Base-by-base conservation (phyloP, 1,139 yeast genomes). In the Hemisphaericaspora xylofermentans region DNA sequence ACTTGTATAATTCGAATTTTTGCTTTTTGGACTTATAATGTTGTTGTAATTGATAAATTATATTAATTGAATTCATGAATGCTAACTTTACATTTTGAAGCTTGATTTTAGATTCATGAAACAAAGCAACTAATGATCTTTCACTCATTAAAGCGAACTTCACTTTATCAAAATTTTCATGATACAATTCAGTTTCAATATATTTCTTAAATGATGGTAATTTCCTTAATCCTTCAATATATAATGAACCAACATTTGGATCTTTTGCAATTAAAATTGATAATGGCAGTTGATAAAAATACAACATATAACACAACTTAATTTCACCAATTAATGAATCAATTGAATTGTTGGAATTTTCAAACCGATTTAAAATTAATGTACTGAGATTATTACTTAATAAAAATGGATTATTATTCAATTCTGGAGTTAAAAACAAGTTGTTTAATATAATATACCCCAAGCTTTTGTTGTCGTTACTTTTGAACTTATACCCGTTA, bases 271-370 rank as follows among this genome's bases (percentile, higher is more conserved):
- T 44, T 16, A 74, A 65, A 1, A 76, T 60, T 0, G 85, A 70
- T 41, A 82, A 71, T 1, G 93, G 88, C 62, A 81, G 84, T 44
- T 78, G 81, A 54, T 77, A 85, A 57, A 79, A 86, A 53, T 83
- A 84, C 4, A 82, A 73, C 88, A 87, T 82, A 51, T 81, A 71
- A 21, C 82, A 65, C 45, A 84, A 68, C 50, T 81, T 82, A 48
- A 87, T 63, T 35, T 77, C 74, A 13, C 78, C 61, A 7, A 76
- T 63, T 39, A 77, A 64, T 13, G 76, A 69, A 50, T 83, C 85
- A 35, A 81, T 71, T 18, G 77, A 71, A 45, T 70, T 71, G 46
- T 70, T 71, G 24, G 73, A 72, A 61, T 63, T 61, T 39, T 63
- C 62, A 45, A 71, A 71, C 33, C 77, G 52, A 25, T 59, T 58